Evolutionary conservation across 257 asterid genomes (phyloP), one percentile per base, ranked within the genome.

Genomic region (Haberlea rhodopensis): DNA sequence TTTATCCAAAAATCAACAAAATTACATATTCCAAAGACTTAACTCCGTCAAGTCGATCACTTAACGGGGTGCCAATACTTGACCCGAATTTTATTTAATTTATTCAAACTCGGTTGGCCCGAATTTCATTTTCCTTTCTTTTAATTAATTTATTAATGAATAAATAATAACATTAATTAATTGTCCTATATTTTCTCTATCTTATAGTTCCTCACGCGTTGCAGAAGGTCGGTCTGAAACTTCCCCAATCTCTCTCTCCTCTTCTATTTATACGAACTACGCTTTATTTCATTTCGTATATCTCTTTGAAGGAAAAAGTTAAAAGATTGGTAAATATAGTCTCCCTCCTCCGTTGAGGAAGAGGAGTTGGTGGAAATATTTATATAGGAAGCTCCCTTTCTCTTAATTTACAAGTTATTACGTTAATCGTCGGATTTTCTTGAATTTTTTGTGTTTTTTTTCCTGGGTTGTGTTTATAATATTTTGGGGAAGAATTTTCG

Each of bases 21-120:
- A 69, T 67, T 70, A 75, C 73, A 68, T 11, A 43, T 43, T 53
- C 37, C 1, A 15, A 64, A 65, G 66, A 64, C 63, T 8, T 13
- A 67, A 48, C 77, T 34, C 52, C 71, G 74, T 71, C 31, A 68
- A 16, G 1, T 3, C 37, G 13, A 10, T n/a, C 53, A 6, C 65
- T 1, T 25, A 16, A 1, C 7, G 55, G 71, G 68, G 11, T 73
- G 73, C 55, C n/a, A 53, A 67, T n/a, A 52, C 20, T 1, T 10
- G 68, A 76, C 71, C 76, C 71, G 63, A n/a, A n/a, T n/a, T n/a
- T n/a, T n/a, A n/a, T n/a, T 1, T 22, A n/a, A 16, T 22, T 16
- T 28, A 63, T 56, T 76, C 80, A 76, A 76, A 49, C 64, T 65
- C 27, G 76, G 76, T 76, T 73, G n/a, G 74, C 77, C 71, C 57